Evolutionary conservation across 345 rosid genomes (phyloP), one percentile per base, ranked within the genome.

Genomic region (Excoecaria cochinchinensis): DNA sequence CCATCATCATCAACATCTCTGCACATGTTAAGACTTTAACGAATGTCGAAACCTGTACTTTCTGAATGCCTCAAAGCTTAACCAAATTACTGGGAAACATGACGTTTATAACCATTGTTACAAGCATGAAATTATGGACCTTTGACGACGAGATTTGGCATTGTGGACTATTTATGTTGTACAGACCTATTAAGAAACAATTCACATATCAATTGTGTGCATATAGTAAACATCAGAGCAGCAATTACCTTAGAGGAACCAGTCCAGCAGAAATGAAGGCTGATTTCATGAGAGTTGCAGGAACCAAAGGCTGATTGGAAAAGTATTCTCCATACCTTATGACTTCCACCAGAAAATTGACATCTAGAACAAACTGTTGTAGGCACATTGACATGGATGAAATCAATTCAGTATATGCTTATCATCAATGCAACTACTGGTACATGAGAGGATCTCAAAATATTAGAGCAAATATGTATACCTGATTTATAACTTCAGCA

Each of bases 321-420:
- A 87, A 90, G 84, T 83, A 90, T 73, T 83, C 85, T 51, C 83
- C 88, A 24, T 55, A 70, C 57, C 50, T 83, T 11, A 84, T 74
- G 5, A 84, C 80, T 80, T 85, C 89, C 70, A 50, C 71, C 38
- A 88, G 81, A 76, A 90, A 90, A 81, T 85, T 79, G 65, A 82
- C 50, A 63, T 86, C 91, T 81, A 87, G 65, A 62, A 84, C 80
- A 74, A 88, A 84, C 86, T 85, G 82, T 68, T 71, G n/a, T 39
- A 52, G 46, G 51, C 72, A 77, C 71, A 78, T 8, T 19, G 15
- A 21, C 71, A 76, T 15, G 31, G 72, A 53, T 53, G 59, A 53
- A 53, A 44, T 15, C 44, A 71, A 71, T 22, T 77, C 65, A 71
- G 63, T 52, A 77, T 44, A 21, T 70, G 64, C 46, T 48, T 31